Conservation (phyloP, 2,329 filamentous ascomycete genomes). For the Amphichorda felina region DNA sequence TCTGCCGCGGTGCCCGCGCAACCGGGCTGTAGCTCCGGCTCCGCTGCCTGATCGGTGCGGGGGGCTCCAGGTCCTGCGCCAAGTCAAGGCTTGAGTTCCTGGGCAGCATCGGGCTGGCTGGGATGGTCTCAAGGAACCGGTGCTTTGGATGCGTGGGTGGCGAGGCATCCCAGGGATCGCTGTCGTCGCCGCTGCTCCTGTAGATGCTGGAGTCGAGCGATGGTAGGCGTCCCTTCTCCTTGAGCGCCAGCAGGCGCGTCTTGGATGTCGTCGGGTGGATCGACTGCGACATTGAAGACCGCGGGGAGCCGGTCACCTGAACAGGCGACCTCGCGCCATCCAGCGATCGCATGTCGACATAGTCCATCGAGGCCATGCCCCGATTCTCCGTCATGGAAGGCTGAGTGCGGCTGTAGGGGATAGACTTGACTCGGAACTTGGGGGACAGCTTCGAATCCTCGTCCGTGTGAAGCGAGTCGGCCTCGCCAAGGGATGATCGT, state of each 20-base stretch:
- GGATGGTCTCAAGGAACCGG: conserved; percentile 59
- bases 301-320: neutral
- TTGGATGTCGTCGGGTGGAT: neutral
- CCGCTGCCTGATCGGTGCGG: conserved; percentile 25
- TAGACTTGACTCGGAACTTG: conserved; percentile 26
- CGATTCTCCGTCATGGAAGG: conserved; percentile 13
- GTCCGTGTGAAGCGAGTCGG: conserved; percentile 16
- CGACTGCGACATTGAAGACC: conserved; percentile 2
- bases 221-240: neutral
- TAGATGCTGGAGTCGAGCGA: neutral
- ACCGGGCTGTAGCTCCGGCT: conserved; percentile 41
- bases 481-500: conserved; percentile 7
- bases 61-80: conserved; percentile 42
- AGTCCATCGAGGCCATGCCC: conserved; percentile 17
- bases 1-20: conserved; percentile 16
- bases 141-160: conserved; percentile 16
- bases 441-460: conserved; percentile 12
- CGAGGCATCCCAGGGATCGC: neutral
- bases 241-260: neutral
- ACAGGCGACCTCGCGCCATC: neutral
- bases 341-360: conserved; percentile 2
- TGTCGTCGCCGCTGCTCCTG: neutral
- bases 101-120: conserved; percentile 37
- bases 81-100: neutral
- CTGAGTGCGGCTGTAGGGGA: conserved; percentile 29